Percentiles rank a stretch among this genome's conserved stretches.
Evolutionary conservation across 768 basidiomycete genomes (phyloP).

Genomic region (Mrakia gelida): DNA sequence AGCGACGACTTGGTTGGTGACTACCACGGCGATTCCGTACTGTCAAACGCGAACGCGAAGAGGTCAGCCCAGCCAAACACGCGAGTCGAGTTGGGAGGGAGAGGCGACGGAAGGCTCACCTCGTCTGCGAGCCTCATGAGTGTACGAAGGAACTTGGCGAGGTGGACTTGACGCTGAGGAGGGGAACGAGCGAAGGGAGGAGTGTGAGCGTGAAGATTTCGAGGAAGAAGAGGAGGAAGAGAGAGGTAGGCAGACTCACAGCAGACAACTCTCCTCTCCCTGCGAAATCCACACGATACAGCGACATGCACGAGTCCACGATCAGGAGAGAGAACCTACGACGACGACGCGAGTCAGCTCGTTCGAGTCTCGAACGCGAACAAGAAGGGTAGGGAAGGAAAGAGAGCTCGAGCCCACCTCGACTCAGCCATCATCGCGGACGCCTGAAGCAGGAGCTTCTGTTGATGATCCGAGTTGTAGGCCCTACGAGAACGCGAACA

Average conservation of each 20-base stretch:
- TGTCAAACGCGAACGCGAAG: slow-evolving; percentile 41
- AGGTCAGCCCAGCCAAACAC: background rate
- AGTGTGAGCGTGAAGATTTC: background rate
- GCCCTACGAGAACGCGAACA: slow-evolving; percentile 53
- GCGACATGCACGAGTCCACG: slow-evolving; percentile 91
- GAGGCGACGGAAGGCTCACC: slow-evolving; percentile 50
- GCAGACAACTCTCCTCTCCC: slow-evolving; percentile 94
- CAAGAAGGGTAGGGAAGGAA: background rate
- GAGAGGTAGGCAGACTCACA: too few relatives aligned
- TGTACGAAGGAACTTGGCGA: slow-evolving; percentile 91
- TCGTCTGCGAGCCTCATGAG: slow-evolving; percentile 93
- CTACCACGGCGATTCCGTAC: slow-evolving; percentile 97
- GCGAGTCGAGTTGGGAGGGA: too few relatives aligned
- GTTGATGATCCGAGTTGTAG: slow-evolving; percentile 97
- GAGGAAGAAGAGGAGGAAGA: background rate
- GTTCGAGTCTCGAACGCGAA: background rate
- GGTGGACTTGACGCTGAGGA: slow-evolving; percentile 70
- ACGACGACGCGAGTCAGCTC: background rate
- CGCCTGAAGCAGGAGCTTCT: slow-evolving; percentile 78
- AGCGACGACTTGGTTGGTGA: slow-evolving; percentile 99
- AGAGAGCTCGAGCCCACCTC: slow-evolving; percentile 53
- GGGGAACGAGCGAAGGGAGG: background rate
- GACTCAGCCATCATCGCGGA: slow-evolving; percentile 99
- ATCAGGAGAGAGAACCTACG: slow-evolving; percentile 88
- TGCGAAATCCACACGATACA: slow-evolving; percentile 92